These are phyloP conservation scores for Arthrocladium fulminans DNA, from an alignment of 2,329 filamentous ascomycete species.

Conservation along the genomic window DNA sequence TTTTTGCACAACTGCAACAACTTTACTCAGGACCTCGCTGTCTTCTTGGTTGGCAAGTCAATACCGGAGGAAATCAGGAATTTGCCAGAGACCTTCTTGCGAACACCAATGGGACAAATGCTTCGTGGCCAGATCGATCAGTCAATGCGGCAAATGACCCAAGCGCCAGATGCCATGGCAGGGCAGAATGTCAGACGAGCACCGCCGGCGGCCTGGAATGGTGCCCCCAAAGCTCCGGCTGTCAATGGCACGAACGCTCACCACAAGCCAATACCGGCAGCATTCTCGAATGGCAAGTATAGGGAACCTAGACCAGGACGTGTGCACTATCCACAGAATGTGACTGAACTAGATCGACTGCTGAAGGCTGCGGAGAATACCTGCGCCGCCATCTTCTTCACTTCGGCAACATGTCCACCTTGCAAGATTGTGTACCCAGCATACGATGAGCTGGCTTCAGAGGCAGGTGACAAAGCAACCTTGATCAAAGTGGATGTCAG, in stretches of 20 bases:
- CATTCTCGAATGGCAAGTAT: slow-evolving; percentile 6
- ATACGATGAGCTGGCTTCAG: slow-evolving; percentile 70
- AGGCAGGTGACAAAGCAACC: slow-evolving; percentile 57
- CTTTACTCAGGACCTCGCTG: slow-evolving; percentile 85
- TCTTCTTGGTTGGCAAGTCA: slow-evolving; percentile 77
- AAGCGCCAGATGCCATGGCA: slow-evolving; percentile 40
- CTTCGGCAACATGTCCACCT: slow-evolving; percentile 73
- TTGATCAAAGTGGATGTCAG: slow-evolving; percentile 80
- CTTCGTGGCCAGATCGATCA: slow-evolving; percentile 65
- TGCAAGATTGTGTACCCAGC: slow-evolving; percentile 76
- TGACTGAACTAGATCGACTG: slow-evolving; percentile 52
- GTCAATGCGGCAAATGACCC: slow-evolving; percentile 54
- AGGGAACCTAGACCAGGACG: slow-evolving; percentile 27
- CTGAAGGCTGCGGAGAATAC: slow-evolving; percentile 53
- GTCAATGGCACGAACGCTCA: slow-evolving; percentile 11
- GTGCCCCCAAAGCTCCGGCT: neutral
- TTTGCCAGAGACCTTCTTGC: slow-evolving; percentile 74
- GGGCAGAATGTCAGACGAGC: slow-evolving; percentile 14
- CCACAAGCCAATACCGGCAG: slow-evolving; percentile 14
- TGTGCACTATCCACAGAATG: slow-evolving; percentile 54
- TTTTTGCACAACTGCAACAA: slow-evolving; percentile 95
- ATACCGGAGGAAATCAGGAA: slow-evolving; percentile 82
- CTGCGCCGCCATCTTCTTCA: slow-evolving; percentile 84
- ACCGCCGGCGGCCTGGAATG: slow-evolving; percentile 13
- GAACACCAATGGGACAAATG: slow-evolving; percentile 82